phyloP scores from a whole-genome alignment of 768 basidiomycete genomes.

The Leccinum arenicola region DNA sequence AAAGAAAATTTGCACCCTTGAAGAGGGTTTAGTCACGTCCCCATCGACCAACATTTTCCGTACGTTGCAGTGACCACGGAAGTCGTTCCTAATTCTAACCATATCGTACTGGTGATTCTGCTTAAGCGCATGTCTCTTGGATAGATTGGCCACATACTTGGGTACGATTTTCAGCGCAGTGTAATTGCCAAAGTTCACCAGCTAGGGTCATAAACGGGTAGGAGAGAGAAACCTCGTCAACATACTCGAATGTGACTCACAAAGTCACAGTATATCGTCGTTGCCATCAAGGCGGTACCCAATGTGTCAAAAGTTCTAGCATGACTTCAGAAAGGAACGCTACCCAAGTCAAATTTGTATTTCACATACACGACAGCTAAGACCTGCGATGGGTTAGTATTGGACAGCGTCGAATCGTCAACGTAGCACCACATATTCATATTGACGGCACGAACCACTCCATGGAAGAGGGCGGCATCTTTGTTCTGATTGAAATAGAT shows the following conservation, averaged over 20 bases:
- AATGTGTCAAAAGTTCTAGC: background rate
- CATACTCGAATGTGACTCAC: background rate
- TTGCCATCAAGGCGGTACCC: background rate
- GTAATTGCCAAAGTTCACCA: conserved; percentile 4
- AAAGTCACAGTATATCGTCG: conserved; percentile 1
- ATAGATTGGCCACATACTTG: background rate
- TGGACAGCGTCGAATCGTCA: background rate
- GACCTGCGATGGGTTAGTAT: conserved; percentile 1
- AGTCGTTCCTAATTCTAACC: conserved; percentile 2
- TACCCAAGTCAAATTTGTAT: background rate
- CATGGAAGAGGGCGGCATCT: conserved; percentile 1
- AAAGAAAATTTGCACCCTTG: conserved; percentile 10
- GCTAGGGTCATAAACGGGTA: background rate
- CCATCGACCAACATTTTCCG: background rate
- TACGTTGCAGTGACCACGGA: conserved; percentile 3
- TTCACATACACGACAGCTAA: background rate
- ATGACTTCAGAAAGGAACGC: background rate
- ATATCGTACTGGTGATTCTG: background rate
- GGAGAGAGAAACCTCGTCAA: background rate
- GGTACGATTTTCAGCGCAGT: background rate
- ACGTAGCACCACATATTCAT: background rate
- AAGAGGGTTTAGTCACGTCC: background rate
- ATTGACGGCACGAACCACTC: background rate
- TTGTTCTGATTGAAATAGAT: conserved; percentile 4
- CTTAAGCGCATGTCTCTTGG: background rate